Evolutionary conservation across 2,329 filamentous ascomycete genomes (phyloP).

Genomic region (Verticillium nonalfalfae): DNA sequence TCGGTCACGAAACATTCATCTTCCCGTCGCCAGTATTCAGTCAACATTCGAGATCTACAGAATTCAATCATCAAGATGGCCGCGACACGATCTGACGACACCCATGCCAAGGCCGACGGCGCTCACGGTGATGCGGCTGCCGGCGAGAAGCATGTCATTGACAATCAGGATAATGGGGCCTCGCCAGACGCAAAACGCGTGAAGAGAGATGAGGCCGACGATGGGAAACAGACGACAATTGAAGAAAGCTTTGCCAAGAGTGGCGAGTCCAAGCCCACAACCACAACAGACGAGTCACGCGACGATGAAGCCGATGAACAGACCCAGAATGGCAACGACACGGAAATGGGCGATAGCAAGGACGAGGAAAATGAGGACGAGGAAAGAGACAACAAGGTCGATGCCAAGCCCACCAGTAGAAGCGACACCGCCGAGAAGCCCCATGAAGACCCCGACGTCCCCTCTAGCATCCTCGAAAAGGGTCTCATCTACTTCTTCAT

Average conservation of each 20-base stretch:
- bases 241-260: conserved; percentile 7
- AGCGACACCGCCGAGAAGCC: conserved; percentile 7
- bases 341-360: not conserved
- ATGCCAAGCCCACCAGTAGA: not conserved
- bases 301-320: not conserved
- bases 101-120: not conserved
- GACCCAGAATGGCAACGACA: not conserved
- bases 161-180: not conserved
- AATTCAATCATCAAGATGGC: not conserved
- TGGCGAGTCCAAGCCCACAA: not conserved
- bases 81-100: not conserved
- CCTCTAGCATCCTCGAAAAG: conserved; percentile 66
- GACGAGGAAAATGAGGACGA: not conserved
- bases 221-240: conserved; percentile 5
- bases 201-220: conserved; percentile 5
- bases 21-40: too few species aligned
- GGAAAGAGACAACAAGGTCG: not conserved
- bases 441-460: conserved; percentile 6
- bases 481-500: conserved; percentile 90
- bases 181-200: conserved; percentile 8
- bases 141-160: conserved; percentile 9
- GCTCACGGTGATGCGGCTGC: not conserved
- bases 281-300: not conserved
- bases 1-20: too few species aligned
- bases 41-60: too few species aligned